Evolutionary conservation across 2,329 filamentous ascomycete genomes (phyloP).

Genomic region (Calonectria multiphialidica): DNA sequence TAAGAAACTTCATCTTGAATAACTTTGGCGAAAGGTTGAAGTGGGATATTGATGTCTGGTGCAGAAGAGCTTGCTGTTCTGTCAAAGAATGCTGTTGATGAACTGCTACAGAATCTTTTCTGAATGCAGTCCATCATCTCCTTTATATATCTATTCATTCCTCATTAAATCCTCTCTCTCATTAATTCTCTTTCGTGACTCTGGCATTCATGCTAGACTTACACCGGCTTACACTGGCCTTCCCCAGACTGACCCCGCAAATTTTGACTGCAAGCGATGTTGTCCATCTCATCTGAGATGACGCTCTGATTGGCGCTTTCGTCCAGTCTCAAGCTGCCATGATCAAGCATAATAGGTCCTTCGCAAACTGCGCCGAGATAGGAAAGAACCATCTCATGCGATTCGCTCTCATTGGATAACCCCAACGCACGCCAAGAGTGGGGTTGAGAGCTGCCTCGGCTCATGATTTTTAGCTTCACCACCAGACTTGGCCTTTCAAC

Average conservation of each 20-base stretch:
- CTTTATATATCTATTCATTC: neutral
- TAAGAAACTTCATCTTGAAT: conserved; percentile 4
- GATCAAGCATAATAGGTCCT: neutral
- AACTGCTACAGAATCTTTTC: neutral
- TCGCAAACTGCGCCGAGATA: neutral
- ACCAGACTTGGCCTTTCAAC: neutral
- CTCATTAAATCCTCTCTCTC: neutral
- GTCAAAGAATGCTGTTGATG: no score
- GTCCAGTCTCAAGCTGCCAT: neutral
- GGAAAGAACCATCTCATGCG: neutral
- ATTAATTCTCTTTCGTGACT: neutral
- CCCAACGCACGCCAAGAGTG: neutral
- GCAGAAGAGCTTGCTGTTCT: no score
- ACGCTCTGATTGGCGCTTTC: neutral
- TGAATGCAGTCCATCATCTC: neutral
- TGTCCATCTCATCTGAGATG: neutral
- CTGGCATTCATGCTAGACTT: neutral
- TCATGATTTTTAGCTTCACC: neutral
- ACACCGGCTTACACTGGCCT: no score
- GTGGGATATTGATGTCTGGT: no score
- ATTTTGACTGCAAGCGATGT: neutral
- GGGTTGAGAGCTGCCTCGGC: neutral
- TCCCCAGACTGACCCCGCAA: neutral
- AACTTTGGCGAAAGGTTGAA: neutral
- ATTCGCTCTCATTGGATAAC: neutral